A percentile compares a stretch with the other conserved stretches of the same genome.
Conservation (phyloP, 495 filamentous ascomycete genomes). For the Paragyromitra xinjiangensis region DNA sequence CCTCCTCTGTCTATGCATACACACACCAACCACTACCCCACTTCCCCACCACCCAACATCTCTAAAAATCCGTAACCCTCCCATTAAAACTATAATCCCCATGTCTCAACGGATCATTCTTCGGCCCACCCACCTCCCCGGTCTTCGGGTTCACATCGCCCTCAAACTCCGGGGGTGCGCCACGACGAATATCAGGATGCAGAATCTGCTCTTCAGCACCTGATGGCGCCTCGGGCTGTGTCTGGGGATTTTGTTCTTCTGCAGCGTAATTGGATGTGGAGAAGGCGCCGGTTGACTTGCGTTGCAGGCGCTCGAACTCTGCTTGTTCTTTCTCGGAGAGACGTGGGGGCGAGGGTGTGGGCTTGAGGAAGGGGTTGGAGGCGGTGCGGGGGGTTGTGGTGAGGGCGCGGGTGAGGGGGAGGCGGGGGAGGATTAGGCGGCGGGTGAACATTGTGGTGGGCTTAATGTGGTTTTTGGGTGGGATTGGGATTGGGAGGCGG, state of each 20-base stretch:
- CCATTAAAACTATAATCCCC: slow-evolving; percentile 98
- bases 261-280: slow-evolving; percentile 65
- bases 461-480: background rate
- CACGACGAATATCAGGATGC: slow-evolving; percentile 74
- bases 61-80: slow-evolving; percentile 89
- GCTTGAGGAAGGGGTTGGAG: slow-evolving; percentile 58
- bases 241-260: background rate
- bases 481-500: background rate
- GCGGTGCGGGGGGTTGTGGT: slow-evolving; percentile 46
- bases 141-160: slow-evolving; percentile 93
- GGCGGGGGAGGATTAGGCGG: slow-evolving; percentile 59
- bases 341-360: slow-evolving; percentile 77
- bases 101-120: slow-evolving; percentile 88
- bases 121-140: slow-evolving; percentile 95
- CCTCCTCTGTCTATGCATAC: background rate
- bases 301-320: slow-evolving; percentile 88
- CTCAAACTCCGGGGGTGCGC: slow-evolving; percentile 89
- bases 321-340: slow-evolving; percentile 89
- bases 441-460: slow-evolving; percentile 17
- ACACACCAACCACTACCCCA: background rate
- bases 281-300: slow-evolving; percentile 75
- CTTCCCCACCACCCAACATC: background rate
- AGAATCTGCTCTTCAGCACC: slow-evolving; percentile 66
- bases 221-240: slow-evolving; percentile 29
- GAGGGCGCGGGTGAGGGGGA: slow-evolving; percentile 40